These are phyloP conservation scores for Nakazawaea wyomingensis DNA, from an alignment of 805 yeast genomes.

Conservation along the genomic window DNA sequence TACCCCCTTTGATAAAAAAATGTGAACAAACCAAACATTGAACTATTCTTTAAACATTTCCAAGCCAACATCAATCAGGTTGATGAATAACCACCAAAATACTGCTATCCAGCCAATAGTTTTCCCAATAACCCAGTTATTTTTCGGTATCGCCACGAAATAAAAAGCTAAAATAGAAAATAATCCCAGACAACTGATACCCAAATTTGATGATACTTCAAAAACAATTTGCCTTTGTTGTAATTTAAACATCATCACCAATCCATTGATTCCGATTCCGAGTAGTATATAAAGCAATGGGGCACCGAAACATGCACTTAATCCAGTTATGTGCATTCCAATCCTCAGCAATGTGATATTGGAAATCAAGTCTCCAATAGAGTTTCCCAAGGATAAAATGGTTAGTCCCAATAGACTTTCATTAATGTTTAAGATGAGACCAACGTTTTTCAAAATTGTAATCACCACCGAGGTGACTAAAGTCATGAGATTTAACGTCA, in stretches of 20 bases:
- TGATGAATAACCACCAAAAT: conserved; percentile 26
- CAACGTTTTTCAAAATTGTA: conserved; percentile 35
- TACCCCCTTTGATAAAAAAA: too few species aligned
- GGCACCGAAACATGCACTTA: conserved; percentile 51
- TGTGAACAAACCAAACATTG: neutral
- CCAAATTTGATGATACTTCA: conserved; percentile 32
- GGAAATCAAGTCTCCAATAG: conserved; percentile 48
- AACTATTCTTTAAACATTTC: neutral
- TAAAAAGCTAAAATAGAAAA: conserved; percentile 34
- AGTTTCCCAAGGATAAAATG: conserved; percentile 44
- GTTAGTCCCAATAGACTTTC: conserved; percentile 46
- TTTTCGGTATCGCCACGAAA: conserved; percentile 36
- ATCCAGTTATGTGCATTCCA: conserved; percentile 37
- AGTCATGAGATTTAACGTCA: conserved; percentile 25
- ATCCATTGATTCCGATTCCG: conserved; percentile 47
- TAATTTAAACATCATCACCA: conserved; percentile 21
- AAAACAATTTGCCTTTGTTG: conserved; percentile 24
- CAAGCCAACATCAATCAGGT: conserved; percentile 16
- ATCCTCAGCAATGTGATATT: conserved; percentile 36
- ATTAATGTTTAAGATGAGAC: conserved; percentile 35
- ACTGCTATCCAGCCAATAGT: conserved; percentile 31
- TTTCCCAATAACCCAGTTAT: conserved; percentile 40
- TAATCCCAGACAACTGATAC: conserved; percentile 34
- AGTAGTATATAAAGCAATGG: conserved; percentile 42
- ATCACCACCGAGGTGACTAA: conserved; percentile 25